Percentiles rank a stretch among this genome's conserved stretches.
phyloP scores from a whole-genome alignment of 2,329 filamentous ascomycete species.

The Leptographium flavum region DNA sequence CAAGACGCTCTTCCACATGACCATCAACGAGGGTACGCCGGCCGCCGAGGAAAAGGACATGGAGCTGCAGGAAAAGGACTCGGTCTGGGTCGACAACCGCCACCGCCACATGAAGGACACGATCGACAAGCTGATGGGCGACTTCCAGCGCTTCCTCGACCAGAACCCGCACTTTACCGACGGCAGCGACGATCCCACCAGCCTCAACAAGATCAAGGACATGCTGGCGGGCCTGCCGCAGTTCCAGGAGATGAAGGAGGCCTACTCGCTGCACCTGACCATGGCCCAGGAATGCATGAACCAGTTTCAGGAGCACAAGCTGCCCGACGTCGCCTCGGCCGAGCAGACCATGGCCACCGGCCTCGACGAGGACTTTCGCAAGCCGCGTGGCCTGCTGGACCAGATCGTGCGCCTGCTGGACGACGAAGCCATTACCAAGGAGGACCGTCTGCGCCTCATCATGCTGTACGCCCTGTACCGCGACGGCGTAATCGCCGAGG shows the following conservation, averaged over 20 bases:
- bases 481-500: conserved; percentile 70
- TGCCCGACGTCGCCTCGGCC: conserved; percentile 72
- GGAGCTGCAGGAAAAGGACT: conserved; percentile 81
- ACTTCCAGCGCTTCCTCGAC: conserved; percentile 83
- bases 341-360: conserved; percentile 90
- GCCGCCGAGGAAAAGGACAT: conserved; percentile 75
- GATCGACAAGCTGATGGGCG: conserved; percentile 79
- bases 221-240: conserved; percentile 93
- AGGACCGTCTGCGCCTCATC: conserved; percentile 73
- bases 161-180: conserved; percentile 89
- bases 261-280: conserved; percentile 83
- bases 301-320: conserved; percentile 69
- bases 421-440: conserved; percentile 55
- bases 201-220: conserved; percentile 82
- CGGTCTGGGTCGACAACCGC: conserved; percentile 87
- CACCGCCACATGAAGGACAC: conserved; percentile 98
- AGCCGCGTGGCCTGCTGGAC: conserved; percentile 78
- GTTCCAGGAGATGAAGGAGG: conserved; percentile 90
- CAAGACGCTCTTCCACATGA: conserved; percentile 72
- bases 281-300: conserved; percentile 99
- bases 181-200: conserved; percentile 52
- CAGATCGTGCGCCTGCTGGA: conserved; percentile 80
- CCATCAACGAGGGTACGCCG: conserved; percentile 57
- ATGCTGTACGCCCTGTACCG: conserved; percentile 76
- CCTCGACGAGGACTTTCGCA: conserved; percentile 80